Evolutionary conservation across 345 rosid genomes (phyloP), one percentile per base, ranked within the genome.

Genomic region (Cardamine chenopodiifolia): DNA sequence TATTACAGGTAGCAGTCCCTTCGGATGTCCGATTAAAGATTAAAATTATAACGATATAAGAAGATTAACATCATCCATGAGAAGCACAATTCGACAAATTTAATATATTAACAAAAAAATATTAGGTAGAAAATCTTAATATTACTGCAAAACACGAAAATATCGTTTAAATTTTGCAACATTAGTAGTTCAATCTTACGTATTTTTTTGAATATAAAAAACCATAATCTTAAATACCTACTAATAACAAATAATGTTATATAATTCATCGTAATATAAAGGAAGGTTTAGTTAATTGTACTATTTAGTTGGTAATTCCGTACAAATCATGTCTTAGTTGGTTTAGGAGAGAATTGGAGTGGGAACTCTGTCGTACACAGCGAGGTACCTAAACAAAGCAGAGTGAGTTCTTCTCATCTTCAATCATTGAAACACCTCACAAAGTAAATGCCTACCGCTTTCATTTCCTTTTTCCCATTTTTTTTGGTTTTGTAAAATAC

Each of bases 401-500:
- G 58, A 32, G 65, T 62, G 49, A 42, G 53, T 62, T 62, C 74
- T 76, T 68, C 74, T 39, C 42, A 54, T 18, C 62, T 68, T 69
- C 70, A 76, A 76, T 69, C 75, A 76, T 76, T 76, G 57, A 76
- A 32, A 76, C 75, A 76, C 64, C 65, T 69, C 70, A 76, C 75
- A 53, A 61, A 76, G 50, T 62, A 22, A 29, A 75, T 48, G 68
- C 66, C 31, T 37, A 57, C 32, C 72, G 68, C 62, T 68, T 28
- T 23, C 26, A 19, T 7, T 42, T 26, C 22, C 20, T 1, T 45
- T 55, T 74, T 45, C 8, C 23, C 23, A n/a, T 0, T 12, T 29
- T 25, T 7, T 56, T n/a, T 4, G 10, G n/a, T 23, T 23, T 42
- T 22, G 31, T 26, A 17, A 48, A 37, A 37, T 58, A 59, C 31